Evolutionary conservation across 129 eudicot species (phyloP).

Genomic region (Smallanthus sonchifolius): DNA sequence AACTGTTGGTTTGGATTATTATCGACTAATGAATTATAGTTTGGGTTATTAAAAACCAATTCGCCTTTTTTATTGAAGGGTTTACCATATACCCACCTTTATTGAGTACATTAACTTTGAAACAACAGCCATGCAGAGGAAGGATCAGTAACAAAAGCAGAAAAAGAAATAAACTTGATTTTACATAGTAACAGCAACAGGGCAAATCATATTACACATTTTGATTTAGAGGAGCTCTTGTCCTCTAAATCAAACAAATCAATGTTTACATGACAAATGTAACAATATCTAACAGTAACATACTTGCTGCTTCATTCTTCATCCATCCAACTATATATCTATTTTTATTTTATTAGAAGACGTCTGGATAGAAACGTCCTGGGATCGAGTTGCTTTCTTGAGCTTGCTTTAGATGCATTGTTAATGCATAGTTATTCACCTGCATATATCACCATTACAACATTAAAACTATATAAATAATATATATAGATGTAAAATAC

Average conservation of each 20-base stretch:
- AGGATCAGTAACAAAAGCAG: neutral
- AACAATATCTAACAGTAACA: slow-evolving; percentile 6
- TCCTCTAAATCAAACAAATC: slow-evolving; percentile 26
- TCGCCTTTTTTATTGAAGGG: too few species aligned
- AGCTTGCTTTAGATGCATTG: slow-evolving; percentile 66
- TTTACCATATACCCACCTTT: too few species aligned
- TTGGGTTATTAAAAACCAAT: too few species aligned
- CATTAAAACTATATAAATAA: neutral
- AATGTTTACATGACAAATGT: slow-evolving; percentile 14
- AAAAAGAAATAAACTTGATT: neutral
- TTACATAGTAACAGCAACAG: neutral
- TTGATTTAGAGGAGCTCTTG: slow-evolving; percentile 19
- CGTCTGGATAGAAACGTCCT: slow-evolving; percentile 70
- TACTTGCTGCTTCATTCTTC: slow-evolving; percentile 11
- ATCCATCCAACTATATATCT: neutral
- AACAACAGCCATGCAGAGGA: too few species aligned
- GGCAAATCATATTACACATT: slow-evolving; percentile 2
- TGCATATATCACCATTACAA: slow-evolving; percentile 18
- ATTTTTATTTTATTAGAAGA: slow-evolving; percentile 30
- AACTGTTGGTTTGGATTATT: too few species aligned
- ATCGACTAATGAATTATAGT: too few species aligned
- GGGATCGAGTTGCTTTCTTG: slow-evolving; percentile 57
- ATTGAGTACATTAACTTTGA: too few species aligned
- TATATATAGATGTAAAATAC: neutral
- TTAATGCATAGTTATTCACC: slow-evolving; percentile 77